A percentile compares a stretch with the other conserved stretches of the same genome.
phyloP scores from a whole-genome alignment of 352 stramenopile species.

The Phytophthora fragariae region DNA sequence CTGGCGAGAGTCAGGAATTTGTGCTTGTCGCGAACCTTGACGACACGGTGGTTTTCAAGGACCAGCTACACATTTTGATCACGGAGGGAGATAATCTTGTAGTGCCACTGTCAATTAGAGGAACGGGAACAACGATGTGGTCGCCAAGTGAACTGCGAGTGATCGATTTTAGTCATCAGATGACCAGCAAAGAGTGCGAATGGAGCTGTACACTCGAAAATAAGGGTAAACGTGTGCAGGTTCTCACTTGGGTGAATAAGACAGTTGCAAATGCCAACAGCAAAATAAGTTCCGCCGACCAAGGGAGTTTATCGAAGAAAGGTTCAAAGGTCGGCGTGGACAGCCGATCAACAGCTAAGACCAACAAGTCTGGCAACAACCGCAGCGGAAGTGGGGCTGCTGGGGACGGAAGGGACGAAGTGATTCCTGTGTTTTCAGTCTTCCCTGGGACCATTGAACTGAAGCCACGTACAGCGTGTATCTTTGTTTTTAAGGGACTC shows the following conservation, averaged over 20 bases:
- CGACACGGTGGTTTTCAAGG: constrained; percentile 92
- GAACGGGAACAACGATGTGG: constrained; percentile 96
- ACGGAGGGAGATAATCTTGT: constrained; percentile 92
- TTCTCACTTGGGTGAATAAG: constrained; percentile 94
- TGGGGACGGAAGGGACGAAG: constrained; percentile 33
- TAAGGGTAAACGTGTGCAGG: constrained; percentile 92
- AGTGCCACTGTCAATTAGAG: constrained; percentile 90
- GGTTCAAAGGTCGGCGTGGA: constrained; percentile 13
- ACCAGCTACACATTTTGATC: constrained; percentile 95
- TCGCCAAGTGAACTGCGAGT: constrained; percentile 86
- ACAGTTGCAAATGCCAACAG: constrained; percentile 30
- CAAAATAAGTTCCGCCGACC: constrained; percentile 23
- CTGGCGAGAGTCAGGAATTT: constrained; percentile 78
- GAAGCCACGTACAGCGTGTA: constrained; percentile 93
- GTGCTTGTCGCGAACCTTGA: constrained; percentile 93
- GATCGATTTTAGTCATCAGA: constrained; percentile 93
- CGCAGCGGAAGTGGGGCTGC: constrained; percentile 17
- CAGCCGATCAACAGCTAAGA: constrained; percentile 20
- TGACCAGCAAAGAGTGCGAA: constrained; percentile 91
- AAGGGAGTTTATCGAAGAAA: constrained; percentile 30
- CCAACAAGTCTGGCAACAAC: constrained; percentile 32
- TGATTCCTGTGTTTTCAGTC: constrained; percentile 88
- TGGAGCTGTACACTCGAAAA: constrained; percentile 96
- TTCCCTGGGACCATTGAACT: constrained; percentile 93
- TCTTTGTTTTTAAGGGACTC: constrained; percentile 93